Evolutionary conservation across 1,284 basidiomycete genomes (phyloP).

Genomic region (Prillingera fragicola): DNA sequence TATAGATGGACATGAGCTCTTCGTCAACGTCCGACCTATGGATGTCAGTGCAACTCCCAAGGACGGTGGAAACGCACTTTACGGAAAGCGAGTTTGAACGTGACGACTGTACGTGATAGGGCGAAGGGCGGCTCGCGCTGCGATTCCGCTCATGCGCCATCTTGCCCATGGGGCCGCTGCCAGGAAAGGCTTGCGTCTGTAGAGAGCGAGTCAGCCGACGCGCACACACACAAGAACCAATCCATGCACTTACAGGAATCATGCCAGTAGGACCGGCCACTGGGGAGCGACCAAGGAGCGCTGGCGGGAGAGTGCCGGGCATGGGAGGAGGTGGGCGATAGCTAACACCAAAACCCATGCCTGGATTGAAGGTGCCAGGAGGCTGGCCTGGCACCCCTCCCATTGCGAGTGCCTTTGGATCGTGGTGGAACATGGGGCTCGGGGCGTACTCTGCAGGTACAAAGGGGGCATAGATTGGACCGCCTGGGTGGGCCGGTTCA

Average conservation of each 20-base stretch:
- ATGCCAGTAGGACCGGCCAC: conserved; percentile 1
- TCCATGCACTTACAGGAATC: conserved; percentile 7
- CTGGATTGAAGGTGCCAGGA: conserved; percentile 3
- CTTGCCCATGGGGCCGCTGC: conserved; percentile 6
- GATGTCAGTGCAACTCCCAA: conserved; percentile 5
- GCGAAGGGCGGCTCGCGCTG: conserved; percentile 25
- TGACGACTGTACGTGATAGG: conserved; percentile 28
- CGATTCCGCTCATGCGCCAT: conserved; percentile 16
- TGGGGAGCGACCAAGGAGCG: conserved; percentile 10
- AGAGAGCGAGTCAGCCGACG: not conserved
- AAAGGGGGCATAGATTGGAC: conserved; percentile 8
- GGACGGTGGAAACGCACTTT: conserved; percentile 17
- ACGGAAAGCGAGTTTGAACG: conserved; percentile 31
- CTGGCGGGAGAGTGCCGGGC: conserved; percentile 7
- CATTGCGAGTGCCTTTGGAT: conserved; percentile 1
- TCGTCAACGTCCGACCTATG: conserved; percentile 35
- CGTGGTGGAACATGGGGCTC: conserved; percentile 2
- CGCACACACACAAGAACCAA: not conserved
- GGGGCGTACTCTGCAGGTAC: conserved; percentile 4
- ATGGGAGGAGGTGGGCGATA: conserved; percentile 5
- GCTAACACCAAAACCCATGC: conserved; percentile 10
- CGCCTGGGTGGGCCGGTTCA: not conserved
- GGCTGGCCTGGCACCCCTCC: no score
- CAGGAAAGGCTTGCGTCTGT: not conserved
- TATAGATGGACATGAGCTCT: conserved; percentile 24